Evolutionary conservation across 768 basidiomycete species (phyloP), one percentile per base, ranked within the genome.

Genomic region (Boletus reticuloceps): DNA sequence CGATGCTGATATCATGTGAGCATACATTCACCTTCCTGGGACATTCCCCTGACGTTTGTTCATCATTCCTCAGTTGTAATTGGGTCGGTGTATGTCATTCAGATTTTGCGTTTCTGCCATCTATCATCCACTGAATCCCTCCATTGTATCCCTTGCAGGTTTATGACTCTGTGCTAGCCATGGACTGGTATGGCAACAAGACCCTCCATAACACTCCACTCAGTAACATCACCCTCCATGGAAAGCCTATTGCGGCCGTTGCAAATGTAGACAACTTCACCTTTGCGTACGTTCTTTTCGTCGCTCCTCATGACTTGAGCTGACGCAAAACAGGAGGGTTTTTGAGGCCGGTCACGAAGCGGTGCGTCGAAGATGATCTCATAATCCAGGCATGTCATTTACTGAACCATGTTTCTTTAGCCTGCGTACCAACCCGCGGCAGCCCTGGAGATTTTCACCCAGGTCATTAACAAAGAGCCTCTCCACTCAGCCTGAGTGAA

Each of bases 221-320:
- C 16, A 75, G 60, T 5, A 84, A 85, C 56, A 84, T 86, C 72
- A 84, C 84, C 0, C 77, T 86, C 27, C 50, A 74, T 36, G 82
- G 79, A 2, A 69, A 64, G 8, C 59, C 81, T 0, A 78, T 87
- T 6, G 85, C 83, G 0, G 80, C 83, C 0, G 75, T 85, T 16
- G 79, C 82, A 64, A 85, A 86, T 50, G 80, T 87, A 31, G 83
- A 82, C 57, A 83, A 84, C 54, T 86, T 86, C 62, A 75, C 81
- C 0, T 88, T 87, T 65, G 86, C 83, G 84, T 85, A 52, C 61
- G 84, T 78, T 22, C 13, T 29, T 13, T 27, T 31, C 19, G 9
- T 47, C 31, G 1, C 1, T 31, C n/a, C n/a, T 20, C 12, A 13
- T 34, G 5, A 31, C 19, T 22, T 25, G n/a, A 2, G 17, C 32